These are phyloP conservation scores for Chenopodium quinoa DNA, from an alignment of 148 eudicot species.

Conservation along the genomic window DNA sequence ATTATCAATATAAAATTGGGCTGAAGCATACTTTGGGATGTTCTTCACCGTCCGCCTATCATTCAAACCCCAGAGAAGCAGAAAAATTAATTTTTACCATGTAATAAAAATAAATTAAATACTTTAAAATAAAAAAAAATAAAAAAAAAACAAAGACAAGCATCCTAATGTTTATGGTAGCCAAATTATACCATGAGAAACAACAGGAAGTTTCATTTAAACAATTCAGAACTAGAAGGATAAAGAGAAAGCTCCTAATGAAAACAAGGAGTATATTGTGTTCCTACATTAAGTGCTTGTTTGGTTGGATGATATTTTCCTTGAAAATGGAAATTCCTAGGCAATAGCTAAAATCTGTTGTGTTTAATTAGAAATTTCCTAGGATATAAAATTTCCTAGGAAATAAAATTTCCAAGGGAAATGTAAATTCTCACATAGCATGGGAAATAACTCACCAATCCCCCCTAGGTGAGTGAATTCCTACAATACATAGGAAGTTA, in stretches of 20 bases:
- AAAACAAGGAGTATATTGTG: background rate
- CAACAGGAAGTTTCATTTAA: background rate
- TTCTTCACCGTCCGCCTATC: constrained; percentile 93
- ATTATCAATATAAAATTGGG: constrained; percentile 93
- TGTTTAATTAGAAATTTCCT: too few species aligned
- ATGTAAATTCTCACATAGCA: too few species aligned
- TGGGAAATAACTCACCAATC: too few species aligned
- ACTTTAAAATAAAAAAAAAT: too few species aligned
- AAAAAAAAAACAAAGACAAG: background rate
- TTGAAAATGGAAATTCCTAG: too few species aligned
- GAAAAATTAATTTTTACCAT: background rate
- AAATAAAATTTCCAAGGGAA: too few species aligned
- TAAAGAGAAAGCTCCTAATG: background rate
- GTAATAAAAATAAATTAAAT: background rate
- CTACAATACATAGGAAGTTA: too few species aligned
- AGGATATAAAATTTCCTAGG: too few species aligned
- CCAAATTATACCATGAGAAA: background rate
- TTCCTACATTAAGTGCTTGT: background rate
- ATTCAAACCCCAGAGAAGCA: constrained; percentile 23
- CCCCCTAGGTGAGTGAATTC: too few species aligned
- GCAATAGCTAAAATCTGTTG: too few species aligned
- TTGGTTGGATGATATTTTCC: too few species aligned
- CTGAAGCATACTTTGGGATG: constrained; percentile 97
- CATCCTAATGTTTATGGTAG: background rate
- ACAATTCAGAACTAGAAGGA: background rate